These are phyloP conservation scores for Pseudozyma flocculosa DNA, from an alignment of 1,284 basidiomycete genomes.

Conservation along the genomic window DNA sequence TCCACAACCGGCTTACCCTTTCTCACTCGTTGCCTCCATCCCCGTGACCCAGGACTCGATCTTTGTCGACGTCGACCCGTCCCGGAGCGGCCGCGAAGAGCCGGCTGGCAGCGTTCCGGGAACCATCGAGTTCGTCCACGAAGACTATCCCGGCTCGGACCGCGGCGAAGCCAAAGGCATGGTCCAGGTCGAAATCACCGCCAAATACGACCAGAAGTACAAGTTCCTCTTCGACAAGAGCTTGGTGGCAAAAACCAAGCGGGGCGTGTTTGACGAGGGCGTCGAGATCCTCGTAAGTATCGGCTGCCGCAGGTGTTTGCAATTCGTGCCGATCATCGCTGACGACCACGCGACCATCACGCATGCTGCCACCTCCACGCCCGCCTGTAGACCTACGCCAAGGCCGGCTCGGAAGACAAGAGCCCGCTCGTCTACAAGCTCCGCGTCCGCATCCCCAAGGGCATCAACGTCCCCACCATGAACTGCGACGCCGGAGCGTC, in stretches of 20 bases:
- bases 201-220: conserved; percentile 35
- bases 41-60: conserved; percentile 11
- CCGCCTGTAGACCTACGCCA: conserved; percentile 20
- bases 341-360: too few species aligned
- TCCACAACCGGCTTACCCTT: too few species aligned
- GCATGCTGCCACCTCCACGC: too few species aligned
- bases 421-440: conserved; percentile 41
- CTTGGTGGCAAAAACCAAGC: conserved; percentile 42
- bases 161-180: conserved; percentile 19
- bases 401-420: conserved; percentile 20
- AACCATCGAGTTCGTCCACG: conserved; percentile 22
- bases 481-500: conserved; percentile 30
- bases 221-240: conserved; percentile 34
- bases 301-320: too few species aligned
- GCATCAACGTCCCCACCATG: conserved; percentile 28
- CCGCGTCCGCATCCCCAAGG: conserved; percentile 36
- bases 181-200: conserved; percentile 43
- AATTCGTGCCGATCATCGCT: too few species aligned
- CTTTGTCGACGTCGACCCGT: conserved; percentile 35
- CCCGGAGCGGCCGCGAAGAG: conserved; percentile 18
- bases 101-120: conserved; percentile 31
- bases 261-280: conserved; percentile 38
- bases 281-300: conserved; percentile 24
- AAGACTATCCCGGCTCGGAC: conserved; percentile 6
- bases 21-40: background rate